These are phyloP conservation scores for Verticillium zaregamsianum DNA, from an alignment of 2,329 filamentous ascomycete genomes.

Conservation along the genomic window DNA sequence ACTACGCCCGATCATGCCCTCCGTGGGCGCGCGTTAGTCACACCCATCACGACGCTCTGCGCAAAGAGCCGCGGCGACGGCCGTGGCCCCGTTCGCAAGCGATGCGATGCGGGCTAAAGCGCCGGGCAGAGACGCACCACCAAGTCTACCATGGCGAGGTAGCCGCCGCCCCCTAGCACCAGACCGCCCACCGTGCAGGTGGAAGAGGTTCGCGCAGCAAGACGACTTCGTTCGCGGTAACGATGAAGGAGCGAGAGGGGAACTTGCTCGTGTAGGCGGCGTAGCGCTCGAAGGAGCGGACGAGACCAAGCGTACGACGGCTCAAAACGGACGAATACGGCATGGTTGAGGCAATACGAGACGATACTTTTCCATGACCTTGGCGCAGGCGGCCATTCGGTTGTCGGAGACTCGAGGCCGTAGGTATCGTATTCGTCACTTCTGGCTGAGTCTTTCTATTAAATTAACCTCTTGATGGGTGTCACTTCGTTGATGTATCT, in stretches of 20 bases:
- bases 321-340: not conserved
- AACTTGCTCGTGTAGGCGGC: not conserved
- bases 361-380: not conserved
- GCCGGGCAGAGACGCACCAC: not conserved
- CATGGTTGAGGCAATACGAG: not conserved
- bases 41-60: not conserved
- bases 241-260: not conserved
- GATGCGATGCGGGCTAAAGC: not conserved
- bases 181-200: not conserved
- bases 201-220: not conserved
- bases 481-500: too few relatives aligned
- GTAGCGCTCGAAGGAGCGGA: not conserved
- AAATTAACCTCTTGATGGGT: too few relatives aligned
- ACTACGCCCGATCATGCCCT: too few relatives aligned
- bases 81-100: not conserved
- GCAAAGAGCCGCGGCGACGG: not conserved
- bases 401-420: too few relatives aligned
- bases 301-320: not conserved
- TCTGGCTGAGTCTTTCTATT: too few relatives aligned
- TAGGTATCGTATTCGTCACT: too few relatives aligned
- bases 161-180: not conserved
- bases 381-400: not conserved
- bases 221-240: not conserved
- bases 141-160: not conserved
- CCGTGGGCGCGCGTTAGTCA: not conserved